Conservation (phyloP, 2,329 filamentous ascomycete genomes). For the Aspergillus carbonarius region DNA sequence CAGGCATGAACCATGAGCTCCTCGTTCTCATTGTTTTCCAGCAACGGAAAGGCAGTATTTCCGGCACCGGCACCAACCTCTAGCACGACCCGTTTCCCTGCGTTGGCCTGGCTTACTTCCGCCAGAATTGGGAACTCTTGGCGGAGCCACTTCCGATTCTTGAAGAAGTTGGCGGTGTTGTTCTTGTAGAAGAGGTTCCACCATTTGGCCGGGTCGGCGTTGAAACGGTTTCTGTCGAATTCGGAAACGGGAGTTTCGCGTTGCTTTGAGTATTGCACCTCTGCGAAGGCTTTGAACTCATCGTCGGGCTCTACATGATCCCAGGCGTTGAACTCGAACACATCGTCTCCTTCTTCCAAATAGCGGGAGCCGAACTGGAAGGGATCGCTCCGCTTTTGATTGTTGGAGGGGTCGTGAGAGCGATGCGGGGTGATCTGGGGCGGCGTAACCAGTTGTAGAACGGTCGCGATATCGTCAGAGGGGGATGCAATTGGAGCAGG, state of each 20-base stretch:
- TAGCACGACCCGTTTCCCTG: slow-evolving; percentile 69
- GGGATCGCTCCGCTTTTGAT: slow-evolving; percentile 83
- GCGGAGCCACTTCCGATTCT: slow-evolving; percentile 93
- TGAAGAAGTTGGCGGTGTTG: slow-evolving; percentile 97
- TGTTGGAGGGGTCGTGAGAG: slow-evolving; percentile 68
- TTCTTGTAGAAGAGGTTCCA: slow-evolving; percentile 99
- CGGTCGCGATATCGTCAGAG: slow-evolving; percentile 29
- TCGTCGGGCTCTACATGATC: slow-evolving; percentile 95
- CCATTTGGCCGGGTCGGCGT: slow-evolving; percentile 86
- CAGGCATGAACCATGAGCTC: slow-evolving; percentile 84
- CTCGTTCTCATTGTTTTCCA: slow-evolving; percentile 80
- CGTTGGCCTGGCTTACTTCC: slow-evolving; percentile 68
- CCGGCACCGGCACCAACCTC: slow-evolving; percentile 95
- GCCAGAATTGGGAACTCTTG: slow-evolving; percentile 93
- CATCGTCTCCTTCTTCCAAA: slow-evolving; percentile 79
- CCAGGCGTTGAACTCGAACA: slow-evolving; percentile 98
- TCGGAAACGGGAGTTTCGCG: slow-evolving; percentile 83
- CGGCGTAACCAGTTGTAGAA: slow-evolving; percentile 48
- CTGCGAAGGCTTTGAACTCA: slow-evolving; percentile 79
- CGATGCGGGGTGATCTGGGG: slow-evolving; percentile 57
- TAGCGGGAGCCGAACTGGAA: slow-evolving; percentile 93
- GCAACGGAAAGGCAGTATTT: slow-evolving; percentile 91
- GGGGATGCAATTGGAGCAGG: slow-evolving; percentile 13
- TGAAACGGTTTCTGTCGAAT: slow-evolving; percentile 90
- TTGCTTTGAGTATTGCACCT: slow-evolving; percentile 81